These are phyloP conservation scores for Trametes elegans DNA, from an alignment of 768 basidiomycete species.

Conservation along the genomic window DNA sequence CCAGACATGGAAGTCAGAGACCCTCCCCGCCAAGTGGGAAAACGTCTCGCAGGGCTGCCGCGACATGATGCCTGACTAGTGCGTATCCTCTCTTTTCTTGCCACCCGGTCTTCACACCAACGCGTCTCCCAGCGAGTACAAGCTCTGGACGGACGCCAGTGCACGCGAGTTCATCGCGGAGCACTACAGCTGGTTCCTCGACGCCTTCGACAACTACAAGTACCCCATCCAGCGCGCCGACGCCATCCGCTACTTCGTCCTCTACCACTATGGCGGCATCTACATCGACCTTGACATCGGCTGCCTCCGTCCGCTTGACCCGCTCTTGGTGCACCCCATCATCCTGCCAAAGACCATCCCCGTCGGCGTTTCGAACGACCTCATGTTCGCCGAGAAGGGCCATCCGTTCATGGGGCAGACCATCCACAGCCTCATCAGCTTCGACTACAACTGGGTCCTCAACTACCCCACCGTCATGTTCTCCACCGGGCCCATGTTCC, in stretches of 20 bases:
- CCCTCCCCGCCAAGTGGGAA: slow-evolving; percentile 79
- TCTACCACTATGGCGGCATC: slow-evolving; percentile 92
- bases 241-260: slow-evolving; percentile 96
- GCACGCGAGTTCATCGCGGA: slow-evolving; percentile 88
- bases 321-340: slow-evolving; percentile 80
- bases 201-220: slow-evolving; percentile 88
- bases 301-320: slow-evolving; percentile 82
- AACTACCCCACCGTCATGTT: slow-evolving; percentile 99
- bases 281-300: slow-evolving; percentile 98
- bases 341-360: slow-evolving; percentile 95
- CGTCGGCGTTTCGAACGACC: slow-evolving; percentile 95
- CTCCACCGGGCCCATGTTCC: slow-evolving; percentile 98
- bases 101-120: slow-evolving; percentile 7
- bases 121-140: slow-evolving; percentile 72
- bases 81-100: slow-evolving; percentile 39
- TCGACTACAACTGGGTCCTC: slow-evolving; percentile 91
- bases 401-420: slow-evolving; percentile 92
- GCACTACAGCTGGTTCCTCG: slow-evolving; percentile 89
- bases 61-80: slow-evolving; percentile 97
- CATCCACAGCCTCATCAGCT: slow-evolving; percentile 86
- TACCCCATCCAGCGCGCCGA: slow-evolving; percentile 96
- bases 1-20: slow-evolving; percentile 97
- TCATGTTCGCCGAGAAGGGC: slow-evolving; percentile 84
- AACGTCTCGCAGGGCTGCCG: slow-evolving; percentile 79
- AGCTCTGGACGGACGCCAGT: slow-evolving; percentile 92